phyloP scores from a whole-genome alignment of 106 monocot genomes.

The Iris macrosiphon region DNA sequence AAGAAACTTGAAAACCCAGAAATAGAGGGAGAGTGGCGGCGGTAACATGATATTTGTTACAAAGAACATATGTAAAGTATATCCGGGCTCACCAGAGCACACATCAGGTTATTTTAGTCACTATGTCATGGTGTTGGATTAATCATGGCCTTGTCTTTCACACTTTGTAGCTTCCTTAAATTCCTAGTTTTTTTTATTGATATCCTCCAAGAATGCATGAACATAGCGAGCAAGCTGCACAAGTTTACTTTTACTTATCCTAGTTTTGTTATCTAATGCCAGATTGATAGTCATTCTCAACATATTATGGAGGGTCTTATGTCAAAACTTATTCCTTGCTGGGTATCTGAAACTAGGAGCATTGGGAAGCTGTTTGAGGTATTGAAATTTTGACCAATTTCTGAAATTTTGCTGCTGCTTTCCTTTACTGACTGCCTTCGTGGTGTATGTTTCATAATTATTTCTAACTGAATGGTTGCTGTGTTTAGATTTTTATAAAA shows the following conservation, averaged over 20 bases:
- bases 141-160: too few species aligned
- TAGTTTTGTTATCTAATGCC: not conserved
- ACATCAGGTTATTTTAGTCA: too few species aligned
- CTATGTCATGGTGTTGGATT: too few species aligned
- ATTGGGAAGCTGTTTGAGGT: slow-evolving; percentile 70
- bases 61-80: too few species aligned
- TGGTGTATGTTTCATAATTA: not conserved
- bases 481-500: slow-evolving; percentile 68
- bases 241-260: not conserved
- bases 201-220: too few species aligned
- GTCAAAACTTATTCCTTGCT: slow-evolving; percentile 71
- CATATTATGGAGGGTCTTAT: slow-evolving; percentile 74
- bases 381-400: slow-evolving; percentile 4
- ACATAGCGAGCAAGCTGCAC: not conserved
- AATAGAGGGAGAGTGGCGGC: too few species aligned
- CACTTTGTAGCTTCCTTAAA: too few species aligned
- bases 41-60: too few species aligned
- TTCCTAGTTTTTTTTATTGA: too few species aligned
- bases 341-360: slow-evolving; percentile 56
- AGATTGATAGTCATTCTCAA: slow-evolving; percentile 84
- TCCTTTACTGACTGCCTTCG: not conserved
- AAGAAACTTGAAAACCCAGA: too few species aligned
- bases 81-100: too few species aligned
- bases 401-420: too few species aligned
- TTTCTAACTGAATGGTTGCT: not conserved